These are phyloP conservation scores for Mycoemilia scoparia DNA, from an alignment of 192 early-diverging fungal species.

Conservation along the genomic window DNA sequence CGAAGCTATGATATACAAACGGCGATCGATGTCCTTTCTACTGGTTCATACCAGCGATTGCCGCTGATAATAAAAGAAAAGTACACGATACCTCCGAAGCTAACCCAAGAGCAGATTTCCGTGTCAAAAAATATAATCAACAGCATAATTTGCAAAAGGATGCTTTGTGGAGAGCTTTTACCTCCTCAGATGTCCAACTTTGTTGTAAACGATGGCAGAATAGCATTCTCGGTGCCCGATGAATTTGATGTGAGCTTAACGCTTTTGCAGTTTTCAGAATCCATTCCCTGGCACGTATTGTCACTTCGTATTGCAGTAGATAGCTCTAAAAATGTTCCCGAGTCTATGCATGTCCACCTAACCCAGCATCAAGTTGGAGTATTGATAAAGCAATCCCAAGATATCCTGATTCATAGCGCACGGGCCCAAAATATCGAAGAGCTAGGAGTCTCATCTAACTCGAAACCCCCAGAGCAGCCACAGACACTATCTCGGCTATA, in stretches of 20 bases:
- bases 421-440: background rate
- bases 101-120: conserved; percentile 38
- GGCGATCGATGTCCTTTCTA: conserved; percentile 70
- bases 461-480: conserved; percentile 6
- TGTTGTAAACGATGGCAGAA: conserved; percentile 43
- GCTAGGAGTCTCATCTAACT: background rate
- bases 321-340: conserved; percentile 5
- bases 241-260: conserved; percentile 48
- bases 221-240: conserved; percentile 41
- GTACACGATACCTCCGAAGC: conserved; percentile 32
- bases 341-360: conserved; percentile 10
- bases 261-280: conserved; percentile 35
- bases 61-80: conserved; percentile 55
- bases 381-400: conserved; percentile 8
- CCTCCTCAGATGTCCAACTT: conserved; percentile 47
- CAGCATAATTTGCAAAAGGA: conserved; percentile 49
- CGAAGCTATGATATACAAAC: conserved; percentile 67
- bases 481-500: conserved; percentile 54
- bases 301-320: conserved; percentile 49
- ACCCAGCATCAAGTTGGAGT: conserved; percentile 15
- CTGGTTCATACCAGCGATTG: conserved; percentile 62
- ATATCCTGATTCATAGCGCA: background rate
- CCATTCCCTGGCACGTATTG: conserved; percentile 51
- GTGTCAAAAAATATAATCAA: conserved; percentile 42
- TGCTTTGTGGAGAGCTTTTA: conserved; percentile 51